phyloP scores from a whole-genome alignment of 75 land plant genomes.

The Pinus tabuliformis region DNA sequence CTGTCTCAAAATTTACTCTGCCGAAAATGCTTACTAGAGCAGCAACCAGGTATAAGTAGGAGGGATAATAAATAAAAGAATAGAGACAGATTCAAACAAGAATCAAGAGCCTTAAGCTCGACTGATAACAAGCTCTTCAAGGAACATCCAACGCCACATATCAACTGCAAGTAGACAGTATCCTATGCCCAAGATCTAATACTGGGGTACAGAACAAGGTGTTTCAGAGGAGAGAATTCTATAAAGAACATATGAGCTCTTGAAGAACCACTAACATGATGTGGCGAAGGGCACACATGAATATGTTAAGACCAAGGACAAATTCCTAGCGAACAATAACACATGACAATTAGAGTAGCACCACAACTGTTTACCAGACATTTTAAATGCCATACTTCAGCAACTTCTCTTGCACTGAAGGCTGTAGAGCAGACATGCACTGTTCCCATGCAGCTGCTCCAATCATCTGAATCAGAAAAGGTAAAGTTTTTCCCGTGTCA shows the following conservation, averaged over 20 bases:
- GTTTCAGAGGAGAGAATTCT: background rate
- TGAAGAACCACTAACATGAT: constrained; percentile 6
- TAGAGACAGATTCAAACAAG: constrained; percentile 3
- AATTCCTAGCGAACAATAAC: constrained; percentile 8
- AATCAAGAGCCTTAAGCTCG: constrained; percentile 5
- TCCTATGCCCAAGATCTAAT: constrained; percentile 4
- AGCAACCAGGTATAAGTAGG: background rate
- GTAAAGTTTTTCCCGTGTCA: background rate
- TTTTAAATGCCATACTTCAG: constrained; percentile 35
- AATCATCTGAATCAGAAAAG: constrained; percentile 68
- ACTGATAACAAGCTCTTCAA: constrained; percentile 7
- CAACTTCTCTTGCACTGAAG: constrained; percentile 60
- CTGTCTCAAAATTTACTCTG: background rate
- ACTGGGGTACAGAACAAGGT: background rate
- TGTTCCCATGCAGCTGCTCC: constrained; percentile 79
- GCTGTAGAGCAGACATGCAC: constrained; percentile 68
- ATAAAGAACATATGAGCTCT: background rate
- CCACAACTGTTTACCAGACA: constrained; percentile 1
- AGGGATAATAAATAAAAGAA: constrained; percentile 2
- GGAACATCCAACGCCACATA: constrained; percentile 8
- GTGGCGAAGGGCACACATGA: constrained; percentile 5
- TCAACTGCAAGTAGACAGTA: constrained; percentile 5
- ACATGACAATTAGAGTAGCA: constrained; percentile 4
- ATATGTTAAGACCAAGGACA: constrained; percentile 13
- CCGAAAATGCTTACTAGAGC: background rate